Percentiles rank a stretch among this genome's conserved stretches.
phyloP scores from a whole-genome alignment of 495 filamentous ascomycete genomes.

The Talaromyces borbonicus region DNA sequence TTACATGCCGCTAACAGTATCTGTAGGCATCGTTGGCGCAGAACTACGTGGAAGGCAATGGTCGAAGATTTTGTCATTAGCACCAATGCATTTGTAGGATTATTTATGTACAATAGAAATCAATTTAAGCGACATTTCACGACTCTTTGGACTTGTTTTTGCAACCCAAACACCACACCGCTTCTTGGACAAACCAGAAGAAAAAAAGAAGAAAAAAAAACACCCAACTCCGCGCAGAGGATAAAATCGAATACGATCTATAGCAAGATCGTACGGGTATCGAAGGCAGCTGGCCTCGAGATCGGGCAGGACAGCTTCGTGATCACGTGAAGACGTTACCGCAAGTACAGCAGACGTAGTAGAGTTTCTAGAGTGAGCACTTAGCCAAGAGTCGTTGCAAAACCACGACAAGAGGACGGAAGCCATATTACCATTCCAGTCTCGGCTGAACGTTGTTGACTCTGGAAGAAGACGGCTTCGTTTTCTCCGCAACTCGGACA shows the following conservation, averaged over 20 bases:
- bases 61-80: constrained; percentile 96
- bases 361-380: constrained; percentile 66
- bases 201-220: constrained; percentile 2
- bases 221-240: constrained; percentile 11
- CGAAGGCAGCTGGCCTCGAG: constrained; percentile 16
- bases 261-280: constrained; percentile 25
- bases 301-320: constrained; percentile 9
- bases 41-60: constrained; percentile 85
- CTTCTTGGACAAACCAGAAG: background rate
- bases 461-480: constrained; percentile 96
- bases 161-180: background rate
- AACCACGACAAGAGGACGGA: constrained; percentile 3
- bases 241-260: constrained; percentile 11
- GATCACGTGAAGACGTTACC: constrained; percentile 69
- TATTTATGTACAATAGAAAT: constrained; percentile 11
- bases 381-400: constrained; percentile 1
- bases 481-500: constrained; percentile 78
- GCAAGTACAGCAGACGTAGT: constrained; percentile 91
- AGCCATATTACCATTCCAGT: constrained; percentile 82
- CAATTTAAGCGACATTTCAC: background rate
- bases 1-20: background rate
- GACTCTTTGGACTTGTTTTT: background rate
- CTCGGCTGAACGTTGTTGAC: constrained; percentile 88
- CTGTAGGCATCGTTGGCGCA: constrained; percentile 64
- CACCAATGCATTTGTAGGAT: constrained; percentile 79